A percentile compares a stretch with the other conserved stretches of the same genome.
Evolutionary conservation across 176 grass and related monocot genomes (phyloP).

Genomic region (Triticum aestivum): IWGSC_CS_RefSeq_v2.1 NC_057805.1:425082501-425083000

Average conservation of each 20-base stretch:
- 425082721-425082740: background rate
- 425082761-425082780: background rate
- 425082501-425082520: background rate
- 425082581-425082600: background rate
- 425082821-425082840: background rate
- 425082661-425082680: background rate
- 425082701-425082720: background rate
- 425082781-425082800: background rate
- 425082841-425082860: background rate
- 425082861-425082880: background rate
- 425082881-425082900: background rate
- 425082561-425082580: background rate
- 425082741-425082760: background rate
- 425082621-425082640: conserved; percentile 80
- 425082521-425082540: background rate
- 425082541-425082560: background rate
- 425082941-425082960: background rate
- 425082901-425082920: background rate
- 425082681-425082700: background rate
- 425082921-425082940: background rate
- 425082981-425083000: background rate
- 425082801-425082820: background rate
- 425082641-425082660: conserved; percentile 90
- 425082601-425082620: conserved; percentile 91
- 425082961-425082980: conserved; percentile 2